Base-by-base conservation (phyloP, 129 eudicot genomes). In the Arctium lappa region DNA sequence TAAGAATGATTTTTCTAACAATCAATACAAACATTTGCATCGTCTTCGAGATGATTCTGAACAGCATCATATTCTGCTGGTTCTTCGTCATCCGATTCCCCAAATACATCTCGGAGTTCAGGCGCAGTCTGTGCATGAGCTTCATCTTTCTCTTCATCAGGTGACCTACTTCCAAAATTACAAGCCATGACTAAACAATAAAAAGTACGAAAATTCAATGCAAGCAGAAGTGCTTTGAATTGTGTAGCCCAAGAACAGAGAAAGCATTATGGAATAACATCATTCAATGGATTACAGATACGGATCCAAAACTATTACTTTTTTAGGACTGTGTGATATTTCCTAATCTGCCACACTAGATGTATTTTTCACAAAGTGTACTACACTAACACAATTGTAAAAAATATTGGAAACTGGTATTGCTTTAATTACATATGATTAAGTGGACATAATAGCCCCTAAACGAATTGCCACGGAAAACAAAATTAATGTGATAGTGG, bases 71-170 rank as follows among this genome's bases (percentile, higher is more conserved):
- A 91, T 65, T 90, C 98, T 9, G 91, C 89, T 48, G 89, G 91
- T 78, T 91, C 97, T 82, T 94, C 98, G 4, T 96, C 99, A 74
- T 96, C 99, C 16, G 99, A 93, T 79, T 93, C 99, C 37, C 99
- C 99, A 88, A 96, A 96, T 56, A 96, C 99, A 84, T 96, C 98
- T 86, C 96, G 97, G 56, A 96, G 89, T 87, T 93, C 99, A 8
- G 98, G 97, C 12, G 92, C 94, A 82, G 92, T 83, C 32, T 88
- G 88, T 69, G 91, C 77, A 66, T 93, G 91, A 86, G 88, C 88
- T 73, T 87, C 93, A 82, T 93, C 97, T 83, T 88, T 92, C 86
- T 93, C 99, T 66, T 95, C 91, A 38, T 81, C 97, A 69, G 89
- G 87, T 72, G 97, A 93, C 86, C 91, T 90, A 77, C 88, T 60